Conservation (phyloP, 2,329 filamentous ascomycete species). For the Colletotrichum eleusines region DNA sequence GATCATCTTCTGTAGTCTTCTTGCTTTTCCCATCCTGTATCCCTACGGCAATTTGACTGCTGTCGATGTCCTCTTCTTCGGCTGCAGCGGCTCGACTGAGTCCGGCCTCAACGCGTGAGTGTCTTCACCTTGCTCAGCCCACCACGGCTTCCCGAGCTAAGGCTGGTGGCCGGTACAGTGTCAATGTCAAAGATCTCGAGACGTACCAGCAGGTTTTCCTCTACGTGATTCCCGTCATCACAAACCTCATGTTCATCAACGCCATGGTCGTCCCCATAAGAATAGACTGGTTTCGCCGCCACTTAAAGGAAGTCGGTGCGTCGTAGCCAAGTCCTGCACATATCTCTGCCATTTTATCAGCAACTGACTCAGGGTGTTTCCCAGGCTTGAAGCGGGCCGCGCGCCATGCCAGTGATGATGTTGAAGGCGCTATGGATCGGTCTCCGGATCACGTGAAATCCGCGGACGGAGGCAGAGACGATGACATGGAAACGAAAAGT, state of each 20-base stretch:
- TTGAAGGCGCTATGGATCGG: too few relatives aligned
- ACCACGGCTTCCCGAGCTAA: too few relatives aligned
- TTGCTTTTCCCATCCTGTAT: neutral
- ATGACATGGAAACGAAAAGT: too few relatives aligned
- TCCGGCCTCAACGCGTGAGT: neutral
- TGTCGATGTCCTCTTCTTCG: neutral
- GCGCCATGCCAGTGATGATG: too few relatives aligned
- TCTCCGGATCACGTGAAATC: too few relatives aligned
- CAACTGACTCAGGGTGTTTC: too few relatives aligned
- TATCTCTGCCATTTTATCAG: too few relatives aligned
- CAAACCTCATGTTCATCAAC: constrained; percentile 63
- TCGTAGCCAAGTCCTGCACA: too few relatives aligned
- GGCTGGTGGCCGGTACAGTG: constrained; percentile 49
- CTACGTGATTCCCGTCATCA: constrained; percentile 62
- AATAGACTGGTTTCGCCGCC: constrained; percentile 58
- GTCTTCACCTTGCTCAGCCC: too few relatives aligned
- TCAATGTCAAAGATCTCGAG: constrained; percentile 62
- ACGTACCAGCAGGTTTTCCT: constrained; percentile 65
- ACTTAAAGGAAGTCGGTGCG: too few relatives aligned
- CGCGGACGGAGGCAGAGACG: too few relatives aligned
- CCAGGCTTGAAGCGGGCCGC: too few relatives aligned
- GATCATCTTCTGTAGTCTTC: neutral
- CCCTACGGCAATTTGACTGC: neutral
- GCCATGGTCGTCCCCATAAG: constrained; percentile 61
- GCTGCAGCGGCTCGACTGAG: neutral